Conservation (phyloP, 352 stramenopile species). For the Phytophthora palmivora region DNA sequence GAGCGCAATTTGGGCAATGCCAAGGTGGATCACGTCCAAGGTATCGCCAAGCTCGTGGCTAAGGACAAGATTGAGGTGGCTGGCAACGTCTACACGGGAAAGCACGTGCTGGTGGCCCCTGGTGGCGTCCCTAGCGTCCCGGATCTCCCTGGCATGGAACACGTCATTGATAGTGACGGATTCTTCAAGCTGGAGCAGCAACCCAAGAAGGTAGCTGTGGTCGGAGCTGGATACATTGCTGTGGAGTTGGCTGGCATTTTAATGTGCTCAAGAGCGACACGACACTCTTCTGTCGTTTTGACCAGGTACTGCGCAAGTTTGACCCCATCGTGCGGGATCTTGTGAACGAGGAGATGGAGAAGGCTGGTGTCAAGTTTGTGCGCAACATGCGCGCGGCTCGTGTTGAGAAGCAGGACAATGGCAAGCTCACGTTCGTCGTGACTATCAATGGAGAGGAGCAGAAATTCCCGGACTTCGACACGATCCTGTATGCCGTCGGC, state of each 20-base stretch:
- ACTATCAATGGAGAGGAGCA: conserved; percentile 66
- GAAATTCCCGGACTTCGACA: conserved; percentile 57
- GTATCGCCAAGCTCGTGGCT: conserved; percentile 88
- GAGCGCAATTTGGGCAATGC: conserved; percentile 92
- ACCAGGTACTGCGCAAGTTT: conserved; percentile 90
- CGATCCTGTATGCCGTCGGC: conserved; percentile 82
- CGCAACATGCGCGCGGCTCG: conserved; percentile 61
- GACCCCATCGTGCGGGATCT: conserved; percentile 88
- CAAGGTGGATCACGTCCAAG: conserved; percentile 89
- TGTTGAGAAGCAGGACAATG: conserved; percentile 89
- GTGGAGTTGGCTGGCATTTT: conserved; percentile 97
- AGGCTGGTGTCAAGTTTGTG: conserved; percentile 71
- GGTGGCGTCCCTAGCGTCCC: conserved; percentile 92
- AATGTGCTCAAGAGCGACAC: conserved; percentile 94
- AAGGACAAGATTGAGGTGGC: conserved; percentile 87
- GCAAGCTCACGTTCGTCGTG: conserved; percentile 75
- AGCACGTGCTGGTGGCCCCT: conserved; percentile 96
- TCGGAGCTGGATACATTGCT: conserved; percentile 97
- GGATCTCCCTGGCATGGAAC: conserved; percentile 88
- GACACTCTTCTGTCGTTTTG: conserved; percentile 89
- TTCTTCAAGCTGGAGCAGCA: conserved; percentile 96
- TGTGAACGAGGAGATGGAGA: conserved; percentile 80
- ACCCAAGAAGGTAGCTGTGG: conserved; percentile 92
- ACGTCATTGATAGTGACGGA: conserved; percentile 95
- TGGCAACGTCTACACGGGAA: conserved; percentile 74